Evolutionary conservation across 176 grass and related monocot genomes (phyloP).

Genomic region (Cenchrus purpureus): DNA sequence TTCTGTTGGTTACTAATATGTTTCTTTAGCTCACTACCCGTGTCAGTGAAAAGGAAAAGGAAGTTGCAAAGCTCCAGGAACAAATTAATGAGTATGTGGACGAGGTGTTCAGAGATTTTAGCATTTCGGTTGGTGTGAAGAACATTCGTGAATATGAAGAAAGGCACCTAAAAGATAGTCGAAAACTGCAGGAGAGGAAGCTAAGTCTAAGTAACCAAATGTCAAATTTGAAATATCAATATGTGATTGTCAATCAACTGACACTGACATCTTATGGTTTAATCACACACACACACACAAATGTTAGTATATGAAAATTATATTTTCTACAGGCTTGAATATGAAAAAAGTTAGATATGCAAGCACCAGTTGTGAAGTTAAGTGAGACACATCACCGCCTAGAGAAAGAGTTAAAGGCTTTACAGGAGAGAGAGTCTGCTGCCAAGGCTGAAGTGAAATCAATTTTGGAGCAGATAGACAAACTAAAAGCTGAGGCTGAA

Average conservation of each 20-base stretch:
- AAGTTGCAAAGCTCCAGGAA: slow-evolving; percentile 81
- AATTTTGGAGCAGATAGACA: slow-evolving; percentile 75
- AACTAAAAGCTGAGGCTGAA: slow-evolving; percentile 73
- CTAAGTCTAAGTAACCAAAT: slow-evolving; percentile 82
- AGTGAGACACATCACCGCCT: slow-evolving; percentile 58
- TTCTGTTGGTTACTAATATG: slow-evolving; percentile 41
- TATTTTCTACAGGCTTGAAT: slow-evolving; percentile 72
- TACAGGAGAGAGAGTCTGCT: slow-evolving; percentile 59
- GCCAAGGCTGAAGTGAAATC: slow-evolving; percentile 58
- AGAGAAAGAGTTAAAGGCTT: slow-evolving; percentile 70
- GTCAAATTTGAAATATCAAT: slow-evolving; percentile 97
- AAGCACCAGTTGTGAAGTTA: slow-evolving; percentile 68
- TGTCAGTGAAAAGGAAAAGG: slow-evolving; percentile 66
- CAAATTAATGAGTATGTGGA: slow-evolving; percentile 93
- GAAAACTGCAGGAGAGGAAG: slow-evolving; percentile 78
- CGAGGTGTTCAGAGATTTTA: slow-evolving; percentile 84
- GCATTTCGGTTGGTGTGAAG: slow-evolving; percentile 82
- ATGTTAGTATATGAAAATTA: not conserved
- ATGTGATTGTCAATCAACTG: slow-evolving; percentile 29
- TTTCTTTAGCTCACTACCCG: slow-evolving; percentile 62
- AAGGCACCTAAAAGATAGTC: slow-evolving; percentile 75
- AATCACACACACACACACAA: not conserved
- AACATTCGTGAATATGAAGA: slow-evolving; percentile 99
- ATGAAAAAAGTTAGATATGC: slow-evolving; percentile 86
- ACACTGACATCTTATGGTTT: not conserved